Evolutionary conservation across 306 rosid genomes (phyloP).

Genomic region (Castanea sativa): DNA sequence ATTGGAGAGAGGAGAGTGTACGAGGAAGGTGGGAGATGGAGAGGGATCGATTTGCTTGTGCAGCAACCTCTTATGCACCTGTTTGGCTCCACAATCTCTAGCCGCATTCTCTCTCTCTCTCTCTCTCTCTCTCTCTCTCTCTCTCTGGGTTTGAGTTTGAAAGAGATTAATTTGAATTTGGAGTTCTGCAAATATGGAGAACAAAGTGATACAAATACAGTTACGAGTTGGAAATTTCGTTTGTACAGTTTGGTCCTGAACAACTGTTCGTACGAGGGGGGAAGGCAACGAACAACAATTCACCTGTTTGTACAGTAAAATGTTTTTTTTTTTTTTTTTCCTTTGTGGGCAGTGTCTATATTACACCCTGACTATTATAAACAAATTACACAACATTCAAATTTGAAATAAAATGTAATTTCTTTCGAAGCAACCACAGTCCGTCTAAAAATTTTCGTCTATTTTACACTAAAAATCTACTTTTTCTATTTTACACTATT

Average conservation of each 20-base stretch:
- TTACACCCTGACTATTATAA: too few species aligned
- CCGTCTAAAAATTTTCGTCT: too few species aligned
- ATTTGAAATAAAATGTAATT: too few species aligned
- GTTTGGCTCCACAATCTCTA: conserved; percentile 73
- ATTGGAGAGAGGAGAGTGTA: conserved; percentile 65
- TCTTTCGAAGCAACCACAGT: too few species aligned
- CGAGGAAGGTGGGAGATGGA: conserved; percentile 77
- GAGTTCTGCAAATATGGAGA: not conserved
- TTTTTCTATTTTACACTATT: too few species aligned
- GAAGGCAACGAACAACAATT: too few species aligned
- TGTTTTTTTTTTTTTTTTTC: too few species aligned
- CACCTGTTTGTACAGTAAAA: too few species aligned
- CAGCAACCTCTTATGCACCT: conserved; percentile 91
- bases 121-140: not conserved
- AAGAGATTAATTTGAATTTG: not conserved
- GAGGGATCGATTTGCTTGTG: conserved; percentile 64
- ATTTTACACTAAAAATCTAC: too few species aligned
- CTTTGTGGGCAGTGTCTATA: too few species aligned
- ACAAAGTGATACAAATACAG: not conserved
- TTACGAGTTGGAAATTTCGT: not conserved
- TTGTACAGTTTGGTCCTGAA: not conserved
- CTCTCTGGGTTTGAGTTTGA: not conserved
- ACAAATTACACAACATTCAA: too few species aligned
- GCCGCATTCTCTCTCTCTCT: conserved; percentile 37
- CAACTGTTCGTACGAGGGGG: not conserved